Conservation (phyloP, 805 yeast genomes). For the Pichia gijzeniarum region DNA sequence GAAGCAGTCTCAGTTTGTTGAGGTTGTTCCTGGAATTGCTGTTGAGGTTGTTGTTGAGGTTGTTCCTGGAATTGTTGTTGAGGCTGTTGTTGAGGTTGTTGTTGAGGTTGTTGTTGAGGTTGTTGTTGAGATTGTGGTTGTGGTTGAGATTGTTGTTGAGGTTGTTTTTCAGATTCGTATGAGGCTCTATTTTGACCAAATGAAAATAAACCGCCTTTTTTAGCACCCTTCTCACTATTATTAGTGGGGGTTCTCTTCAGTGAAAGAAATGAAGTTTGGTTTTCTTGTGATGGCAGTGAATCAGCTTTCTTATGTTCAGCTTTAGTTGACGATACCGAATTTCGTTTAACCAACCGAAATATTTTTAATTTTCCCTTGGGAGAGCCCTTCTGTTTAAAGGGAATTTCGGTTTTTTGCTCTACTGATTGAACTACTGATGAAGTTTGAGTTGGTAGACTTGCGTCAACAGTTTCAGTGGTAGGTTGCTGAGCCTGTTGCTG, state of each 20-base stretch:
- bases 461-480: too few species aligned
- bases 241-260: background rate
- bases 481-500: background rate
- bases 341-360: slow-evolving; percentile 10
- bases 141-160: background rate
- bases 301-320: slow-evolving; percentile 3
- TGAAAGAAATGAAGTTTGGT: background rate
- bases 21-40: too few species aligned
- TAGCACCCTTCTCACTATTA: background rate
- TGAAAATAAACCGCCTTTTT: slow-evolving; percentile 3
- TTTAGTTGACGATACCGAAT: background rate
- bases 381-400: background rate
- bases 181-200: slow-evolving; percentile 3
- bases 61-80: background rate
- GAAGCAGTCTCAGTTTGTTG: too few species aligned
- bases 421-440: background rate
- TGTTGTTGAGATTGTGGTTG: too few species aligned
- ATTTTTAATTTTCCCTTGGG: slow-evolving; percentile 4
- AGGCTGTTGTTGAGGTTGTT: background rate
- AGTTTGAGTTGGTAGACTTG: too few species aligned
- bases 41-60: background rate
- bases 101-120: too few species aligned
- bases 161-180: too few species aligned
- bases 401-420: background rate
- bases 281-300: slow-evolving; percentile 9